Base-by-base conservation (phyloP, 768 basidiomycete species). In the Mycena belliarum region DNA sequence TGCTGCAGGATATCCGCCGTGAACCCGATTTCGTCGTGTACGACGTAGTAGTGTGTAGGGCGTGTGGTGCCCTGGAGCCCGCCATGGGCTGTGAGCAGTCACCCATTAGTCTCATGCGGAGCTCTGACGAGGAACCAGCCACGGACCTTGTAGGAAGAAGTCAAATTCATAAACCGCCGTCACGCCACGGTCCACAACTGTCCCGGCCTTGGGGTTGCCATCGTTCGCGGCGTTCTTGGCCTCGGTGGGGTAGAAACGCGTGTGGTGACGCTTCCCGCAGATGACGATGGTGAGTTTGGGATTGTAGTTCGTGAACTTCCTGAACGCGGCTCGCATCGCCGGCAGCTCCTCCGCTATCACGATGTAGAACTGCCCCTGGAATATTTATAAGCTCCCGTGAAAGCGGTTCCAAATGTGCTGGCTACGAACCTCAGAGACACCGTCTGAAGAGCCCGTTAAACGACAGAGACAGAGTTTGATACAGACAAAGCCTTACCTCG, bases 151-250 rank as follows among this genome's bases (percentile, higher is more conserved):
- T 4, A 89, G 73, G 65, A 86, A 86, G 69, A 85, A 87, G 58
- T 87, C 85, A 55, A 85, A 87, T 54, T 84, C 73, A 50, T 83
- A 87, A 0, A 86, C 76, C 12, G 90, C 69, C 1, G 82, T 91
- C 23, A 93, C 82, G 33, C 91, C 92, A 28, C 82, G 79, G 70
- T 94, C 91, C n/a, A 91, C 86, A 3, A 93, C 85, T 1, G 91
- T 91, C 3, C 91, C 91, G 0, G 91, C 82, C 14, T 78, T 78
- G 0, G 91, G 88, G 65, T 94, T 93, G 0, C 87, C 87, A 56
- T 87, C 86, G 41, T 69, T 69, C 66, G 88, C 87, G 4, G 80
- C 86, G 37, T 81, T 68, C 2, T 68, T 68, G 7, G 68, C 65
- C 46, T 82, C 76, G 0, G 83, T 80, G 0, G 89, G 85, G 65